phyloP scores from a whole-genome alignment of 345 rosid genomes.

The Aquilaria sinensis region DNA sequence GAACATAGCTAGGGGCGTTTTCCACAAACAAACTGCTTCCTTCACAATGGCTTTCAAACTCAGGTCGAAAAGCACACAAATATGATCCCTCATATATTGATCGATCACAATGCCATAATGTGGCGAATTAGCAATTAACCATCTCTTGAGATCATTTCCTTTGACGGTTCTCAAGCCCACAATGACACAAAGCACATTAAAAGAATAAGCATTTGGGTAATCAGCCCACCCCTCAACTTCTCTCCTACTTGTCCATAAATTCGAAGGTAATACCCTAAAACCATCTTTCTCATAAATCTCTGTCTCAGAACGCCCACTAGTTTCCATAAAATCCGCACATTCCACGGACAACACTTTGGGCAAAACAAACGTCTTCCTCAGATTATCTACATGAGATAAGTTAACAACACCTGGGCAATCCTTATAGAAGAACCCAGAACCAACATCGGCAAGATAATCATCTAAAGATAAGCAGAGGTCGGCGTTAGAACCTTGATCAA shows the following conservation, averaged over 20 bases:
- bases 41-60: constrained; percentile 57
- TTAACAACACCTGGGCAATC: constrained; percentile 68
- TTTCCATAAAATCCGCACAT: constrained; percentile 40
- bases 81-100: constrained; percentile 59
- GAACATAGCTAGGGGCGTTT: constrained; percentile 17
- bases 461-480: constrained; percentile 53
- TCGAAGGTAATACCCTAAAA: constrained; percentile 53
- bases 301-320: constrained; percentile 13
- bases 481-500: constrained; percentile 16
- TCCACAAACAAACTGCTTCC: constrained; percentile 49
- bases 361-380: constrained; percentile 29
- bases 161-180: constrained; percentile 21
- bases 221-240: constrained; percentile 73
- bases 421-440: constrained; percentile 44
- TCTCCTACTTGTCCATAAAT: constrained; percentile 36
- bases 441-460: constrained; percentile 31
- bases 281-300: constrained; percentile 10
- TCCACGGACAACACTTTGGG: constrained; percentile 52
- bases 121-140: constrained; percentile 61
- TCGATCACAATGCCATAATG: constrained; percentile 62
- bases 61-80: constrained; percentile 45
- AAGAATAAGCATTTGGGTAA: constrained; percentile 46
- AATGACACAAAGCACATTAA: constrained; percentile 36
- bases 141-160: constrained; percentile 33
- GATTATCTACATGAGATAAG: constrained; percentile 28